These are phyloP conservation scores for Barnettozyma botsteinii DNA, from an alignment of 805 yeast species.

Conservation along the genomic window DNA sequence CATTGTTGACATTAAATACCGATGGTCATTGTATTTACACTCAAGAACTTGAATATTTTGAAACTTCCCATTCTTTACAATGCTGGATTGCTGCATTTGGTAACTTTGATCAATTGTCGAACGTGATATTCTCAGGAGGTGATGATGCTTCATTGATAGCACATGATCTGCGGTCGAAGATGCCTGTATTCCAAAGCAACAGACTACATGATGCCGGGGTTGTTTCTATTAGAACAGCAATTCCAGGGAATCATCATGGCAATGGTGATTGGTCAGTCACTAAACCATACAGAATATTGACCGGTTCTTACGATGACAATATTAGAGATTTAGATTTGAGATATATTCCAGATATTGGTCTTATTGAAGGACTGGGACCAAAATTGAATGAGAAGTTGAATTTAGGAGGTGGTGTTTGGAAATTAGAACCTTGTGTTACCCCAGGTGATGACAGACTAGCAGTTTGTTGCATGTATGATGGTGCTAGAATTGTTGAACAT, in stretches of 20 bases:
- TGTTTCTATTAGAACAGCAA: slow-evolving; percentile 64
- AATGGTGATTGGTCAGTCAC: slow-evolving; percentile 36
- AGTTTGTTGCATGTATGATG: slow-evolving; percentile 93
- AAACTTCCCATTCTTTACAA: slow-evolving; percentile 57
- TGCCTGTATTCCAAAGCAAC: slow-evolving; percentile 31
- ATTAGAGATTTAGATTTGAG: slow-evolving; percentile 67
- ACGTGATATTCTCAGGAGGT: slow-evolving; percentile 80
- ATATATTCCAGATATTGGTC: slow-evolving; percentile 35
- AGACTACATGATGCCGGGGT: slow-evolving; percentile 89
- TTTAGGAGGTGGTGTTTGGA: slow-evolving; percentile 95
- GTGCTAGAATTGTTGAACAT: slow-evolving; percentile 64
- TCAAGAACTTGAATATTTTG: slow-evolving; percentile 14
- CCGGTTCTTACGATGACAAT: slow-evolving; percentile 90
- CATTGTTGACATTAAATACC: slow-evolving; percentile 27
- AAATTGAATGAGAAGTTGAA: slow-evolving; percentile 37
- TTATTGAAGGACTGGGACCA: slow-evolving; percentile 50
- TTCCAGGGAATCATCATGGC: slow-evolving; percentile 32
- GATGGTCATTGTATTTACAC: slow-evolving; percentile 16
- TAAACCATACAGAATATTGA: slow-evolving; percentile 53
- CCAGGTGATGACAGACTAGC: slow-evolving; percentile 44
- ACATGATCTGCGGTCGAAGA: slow-evolving; percentile 50
- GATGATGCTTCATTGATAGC: slow-evolving; percentile 78
- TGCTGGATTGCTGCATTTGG: slow-evolving; percentile 88
- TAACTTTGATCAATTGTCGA: slow-evolving; percentile 40
- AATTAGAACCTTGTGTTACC: slow-evolving; percentile 60